A percentile compares a stretch with the other conserved stretches of the same genome.
Evolutionary conservation across 2,329 filamentous ascomycete genomes (phyloP).

Genomic region (Graphium sp.): DNA sequence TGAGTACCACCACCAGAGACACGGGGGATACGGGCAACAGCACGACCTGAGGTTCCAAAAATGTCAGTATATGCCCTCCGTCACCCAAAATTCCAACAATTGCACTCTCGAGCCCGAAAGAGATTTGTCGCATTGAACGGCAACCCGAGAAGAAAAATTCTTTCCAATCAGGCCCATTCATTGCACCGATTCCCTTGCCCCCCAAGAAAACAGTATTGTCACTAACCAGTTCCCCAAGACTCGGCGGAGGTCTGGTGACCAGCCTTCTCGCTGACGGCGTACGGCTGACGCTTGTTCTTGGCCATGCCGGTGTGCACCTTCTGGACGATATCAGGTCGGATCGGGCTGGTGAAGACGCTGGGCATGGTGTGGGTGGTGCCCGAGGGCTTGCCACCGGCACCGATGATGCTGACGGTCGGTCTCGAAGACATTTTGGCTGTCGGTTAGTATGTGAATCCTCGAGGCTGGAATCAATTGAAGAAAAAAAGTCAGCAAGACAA

Average conservation of each 20-base stretch:
- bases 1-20: conserved; percentile 99
- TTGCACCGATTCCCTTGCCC: no score
- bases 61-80: no score
- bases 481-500: no score
- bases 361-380: conserved; percentile 83
- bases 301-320: conserved; percentile 98
- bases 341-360: conserved; percentile 91
- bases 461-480: conserved; percentile 3
- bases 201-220: conserved; percentile 4
- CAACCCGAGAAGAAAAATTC: no score
- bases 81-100: no score
- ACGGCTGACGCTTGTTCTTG: conserved; percentile 99
- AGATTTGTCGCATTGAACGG: no score
- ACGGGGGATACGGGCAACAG: conserved; percentile 99
- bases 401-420: conserved; percentile 94
- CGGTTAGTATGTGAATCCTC: conserved; percentile 21
- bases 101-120: no score
- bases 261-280: conserved; percentile 99
- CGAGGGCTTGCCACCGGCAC: conserved; percentile 85
- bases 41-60: conserved; percentile 66
- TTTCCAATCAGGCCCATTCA: no score
- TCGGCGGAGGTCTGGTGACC: conserved; percentile 99
- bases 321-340: conserved; percentile 98
- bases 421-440: conserved; percentile 95
- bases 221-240: conserved; percentile 98